phyloP scores from a whole-genome alignment of 805 yeast genomes.

The Novakomyces olei region DNA sequence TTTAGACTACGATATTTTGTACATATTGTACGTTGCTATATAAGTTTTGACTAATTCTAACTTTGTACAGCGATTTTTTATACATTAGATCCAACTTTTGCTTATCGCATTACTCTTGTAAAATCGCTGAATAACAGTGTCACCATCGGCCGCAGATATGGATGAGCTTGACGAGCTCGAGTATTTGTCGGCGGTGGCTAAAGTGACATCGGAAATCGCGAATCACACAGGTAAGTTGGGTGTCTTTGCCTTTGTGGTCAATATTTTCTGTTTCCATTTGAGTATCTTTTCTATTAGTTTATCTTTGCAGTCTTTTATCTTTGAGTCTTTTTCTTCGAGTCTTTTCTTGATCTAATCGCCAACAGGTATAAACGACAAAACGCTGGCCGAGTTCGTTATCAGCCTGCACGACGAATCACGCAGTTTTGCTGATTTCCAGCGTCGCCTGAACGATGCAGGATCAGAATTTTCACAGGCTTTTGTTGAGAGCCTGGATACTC shows the following conservation, averaged over 20 bases:
- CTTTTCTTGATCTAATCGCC: too few species aligned
- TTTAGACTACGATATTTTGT: too few species aligned
- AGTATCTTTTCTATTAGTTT: background rate
- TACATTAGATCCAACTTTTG: too few species aligned
- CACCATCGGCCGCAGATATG: too few species aligned
- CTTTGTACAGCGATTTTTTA: too few species aligned
- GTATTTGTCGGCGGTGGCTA: conserved; percentile 16
- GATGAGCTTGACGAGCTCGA: conserved; percentile 16
- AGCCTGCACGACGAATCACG: conserved; percentile 18
- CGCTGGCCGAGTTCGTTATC: conserved; percentile 26
- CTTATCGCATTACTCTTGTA: too few species aligned
- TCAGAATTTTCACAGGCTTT: conserved; percentile 20
- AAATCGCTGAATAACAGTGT: too few species aligned
- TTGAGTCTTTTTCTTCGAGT: background rate
- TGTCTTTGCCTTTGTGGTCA: background rate
- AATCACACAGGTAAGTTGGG: conserved; percentile 13
- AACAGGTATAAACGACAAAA: conserved; percentile 21
- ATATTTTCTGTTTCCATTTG: background rate
- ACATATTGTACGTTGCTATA: too few species aligned
- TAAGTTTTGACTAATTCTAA: too few species aligned
- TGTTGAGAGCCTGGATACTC: conserved; percentile 13
- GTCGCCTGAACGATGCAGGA: conserved; percentile 22
- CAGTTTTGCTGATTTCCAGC: conserved; percentile 17
- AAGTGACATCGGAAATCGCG: conserved; percentile 15
- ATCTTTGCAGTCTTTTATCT: background rate